phyloP scores from a whole-genome alignment of 805 yeast species.

The Cephaloascus fragrans region DNA sequence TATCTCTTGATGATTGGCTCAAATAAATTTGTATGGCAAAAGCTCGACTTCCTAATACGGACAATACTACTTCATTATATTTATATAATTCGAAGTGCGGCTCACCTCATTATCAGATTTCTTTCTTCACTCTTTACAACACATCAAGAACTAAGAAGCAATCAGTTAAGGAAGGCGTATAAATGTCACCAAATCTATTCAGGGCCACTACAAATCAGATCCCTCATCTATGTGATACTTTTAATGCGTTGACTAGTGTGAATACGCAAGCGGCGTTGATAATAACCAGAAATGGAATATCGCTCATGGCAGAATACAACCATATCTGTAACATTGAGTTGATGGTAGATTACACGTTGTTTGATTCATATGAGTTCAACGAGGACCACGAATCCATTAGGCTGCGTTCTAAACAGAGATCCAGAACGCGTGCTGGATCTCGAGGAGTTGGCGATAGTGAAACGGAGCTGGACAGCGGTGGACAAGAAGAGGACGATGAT shows the following conservation, averaged over 20 bases:
- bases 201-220: slow-evolving; percentile 27
- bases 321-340: slow-evolving; percentile 24
- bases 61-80: neutral
- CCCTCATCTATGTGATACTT: slow-evolving; percentile 25
- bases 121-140: too few species aligned
- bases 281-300: slow-evolving; percentile 20
- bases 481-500: neutral
- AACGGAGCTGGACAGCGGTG: neutral
- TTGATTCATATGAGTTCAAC: slow-evolving; percentile 16
- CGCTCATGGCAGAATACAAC: slow-evolving; percentile 23
- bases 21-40: neutral
- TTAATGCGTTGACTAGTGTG: slow-evolving; percentile 20
- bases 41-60: neutral
- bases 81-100: too few species aligned
- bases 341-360: slow-evolving; percentile 25
- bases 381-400: slow-evolving; percentile 1
- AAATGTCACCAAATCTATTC: slow-evolving; percentile 12
- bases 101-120: too few species aligned
- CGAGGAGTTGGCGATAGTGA: neutral
- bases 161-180: too few species aligned
- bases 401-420: slow-evolving; percentile 1
- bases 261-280: slow-evolving; percentile 23
- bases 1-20: neutral
- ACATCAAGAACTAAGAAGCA: too few species aligned
- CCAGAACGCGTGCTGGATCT: neutral